These are phyloP conservation scores for Paraconiothyrium brasiliense DNA, from an alignment of 2,329 filamentous ascomycete genomes.

Conservation along the genomic window DNA sequence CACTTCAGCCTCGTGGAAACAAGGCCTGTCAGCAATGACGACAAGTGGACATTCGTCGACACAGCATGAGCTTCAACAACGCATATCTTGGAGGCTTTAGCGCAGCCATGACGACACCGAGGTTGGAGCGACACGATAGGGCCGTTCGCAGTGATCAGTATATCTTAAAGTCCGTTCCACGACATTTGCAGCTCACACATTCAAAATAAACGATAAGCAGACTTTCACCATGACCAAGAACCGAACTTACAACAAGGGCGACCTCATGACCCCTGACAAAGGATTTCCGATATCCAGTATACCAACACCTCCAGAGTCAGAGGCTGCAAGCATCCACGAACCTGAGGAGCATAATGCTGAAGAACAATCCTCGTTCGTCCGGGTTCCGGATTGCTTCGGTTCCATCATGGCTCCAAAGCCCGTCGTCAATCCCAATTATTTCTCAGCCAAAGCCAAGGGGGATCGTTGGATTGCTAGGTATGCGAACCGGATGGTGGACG, in stretches of 20 bases:
- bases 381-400: not conserved
- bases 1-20: too few species aligned
- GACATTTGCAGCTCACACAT: not conserved
- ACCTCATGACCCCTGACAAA: not conserved
- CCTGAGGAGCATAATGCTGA: not conserved
- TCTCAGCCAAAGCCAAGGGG: conserved; percentile 1
- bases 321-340: conserved; percentile 3
- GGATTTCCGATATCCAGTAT: not conserved
- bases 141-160: too few species aligned
- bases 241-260: not conserved
- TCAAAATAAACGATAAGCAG: not conserved
- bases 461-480: conserved; percentile 7
- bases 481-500: not conserved
- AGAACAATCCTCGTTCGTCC: not conserved
- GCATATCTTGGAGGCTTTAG: too few species aligned
- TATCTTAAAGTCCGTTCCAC: not conserved
- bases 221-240: not conserved
- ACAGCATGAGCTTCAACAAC: too few species aligned
- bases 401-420: conserved; percentile 5
- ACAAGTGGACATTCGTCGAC: not conserved
- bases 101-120: too few species aligned
- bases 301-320: conserved; percentile 1
- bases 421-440: not conserved
- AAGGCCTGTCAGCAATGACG: not conserved
- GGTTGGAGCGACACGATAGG: too few species aligned